Evolutionary conservation across 768 basidiomycete genomes (phyloP).

Genomic region (Hericium coralloides): DNA sequence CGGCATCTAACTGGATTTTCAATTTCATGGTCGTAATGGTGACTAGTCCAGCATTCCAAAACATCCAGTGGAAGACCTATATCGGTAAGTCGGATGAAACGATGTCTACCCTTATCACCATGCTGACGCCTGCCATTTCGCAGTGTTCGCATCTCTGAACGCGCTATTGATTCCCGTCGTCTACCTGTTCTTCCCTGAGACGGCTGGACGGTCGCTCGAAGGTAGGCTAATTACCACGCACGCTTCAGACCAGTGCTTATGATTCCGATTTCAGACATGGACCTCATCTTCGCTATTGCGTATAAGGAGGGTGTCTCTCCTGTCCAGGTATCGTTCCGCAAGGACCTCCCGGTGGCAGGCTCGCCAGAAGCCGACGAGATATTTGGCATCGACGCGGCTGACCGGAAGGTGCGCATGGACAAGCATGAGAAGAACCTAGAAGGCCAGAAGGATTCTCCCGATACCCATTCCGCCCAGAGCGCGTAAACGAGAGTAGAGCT

Average conservation of each 20-base stretch:
- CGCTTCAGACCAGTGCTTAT: too few species aligned
- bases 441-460: background rate
- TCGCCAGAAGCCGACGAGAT: slow-evolving; percentile 28
- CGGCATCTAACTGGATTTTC: slow-evolving; percentile 44
- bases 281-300: slow-evolving; percentile 27
- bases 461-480: background rate
- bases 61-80: slow-evolving; percentile 52
- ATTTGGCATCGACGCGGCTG: slow-evolving; percentile 16
- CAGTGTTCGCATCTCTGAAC: slow-evolving; percentile 48
- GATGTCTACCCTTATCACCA: background rate
- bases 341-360: slow-evolving; percentile 24
- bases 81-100: slow-evolving; percentile 30
- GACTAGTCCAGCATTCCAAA: slow-evolving; percentile 48
- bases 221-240: slow-evolving; percentile 19
- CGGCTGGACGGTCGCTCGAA: slow-evolving; percentile 49
- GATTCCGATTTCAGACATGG: slow-evolving; percentile 19
- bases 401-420: background rate
- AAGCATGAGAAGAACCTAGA: background rate
- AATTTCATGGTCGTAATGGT: slow-evolving; percentile 57
- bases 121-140: background rate
- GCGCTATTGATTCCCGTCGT: slow-evolving; percentile 48
- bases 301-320: slow-evolving; percentile 26
- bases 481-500: too few species aligned
- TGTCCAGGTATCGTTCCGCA: slow-evolving; percentile 24
- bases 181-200: slow-evolving; percentile 56